Evolutionary conservation across 2,329 filamentous ascomycete genomes (phyloP).

Genomic region (Trematosphaeria pertusa): DNA sequence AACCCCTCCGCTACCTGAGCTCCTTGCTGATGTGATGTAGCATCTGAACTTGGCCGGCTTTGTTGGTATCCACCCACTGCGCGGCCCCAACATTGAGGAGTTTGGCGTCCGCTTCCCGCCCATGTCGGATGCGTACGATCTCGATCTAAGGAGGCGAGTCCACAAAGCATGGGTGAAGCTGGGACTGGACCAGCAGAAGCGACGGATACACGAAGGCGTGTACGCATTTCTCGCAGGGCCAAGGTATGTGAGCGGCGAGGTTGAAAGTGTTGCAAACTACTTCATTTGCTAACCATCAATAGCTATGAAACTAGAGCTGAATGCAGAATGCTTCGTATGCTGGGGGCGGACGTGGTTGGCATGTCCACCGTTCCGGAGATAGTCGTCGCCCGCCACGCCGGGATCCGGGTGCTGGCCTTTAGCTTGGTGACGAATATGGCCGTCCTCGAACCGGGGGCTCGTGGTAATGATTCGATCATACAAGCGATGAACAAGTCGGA

Average conservation of each 20-base stretch:
- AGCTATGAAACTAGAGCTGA: conserved; percentile 71
- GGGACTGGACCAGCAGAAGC: conserved; percentile 52
- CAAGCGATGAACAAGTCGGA: conserved; percentile 58
- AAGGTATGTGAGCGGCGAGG: conserved; percentile 58
- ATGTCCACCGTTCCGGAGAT: conserved; percentile 76
- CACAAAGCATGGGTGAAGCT: conserved; percentile 65
- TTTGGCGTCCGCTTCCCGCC: conserved; percentile 70
- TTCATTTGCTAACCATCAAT: conserved; percentile 16
- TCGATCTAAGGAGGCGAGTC: conserved; percentile 63
- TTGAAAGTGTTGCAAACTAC: conserved; percentile 4
- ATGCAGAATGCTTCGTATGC: conserved; percentile 65
- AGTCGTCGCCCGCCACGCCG: conserved; percentile 68
- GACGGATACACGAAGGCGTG: conserved; percentile 68
- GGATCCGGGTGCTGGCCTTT: conserved; percentile 68
- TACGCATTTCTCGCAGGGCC: conserved; percentile 71
- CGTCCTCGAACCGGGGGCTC: conserved; percentile 64
- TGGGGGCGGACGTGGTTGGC: conserved; percentile 73
- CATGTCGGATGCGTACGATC: conserved; percentile 70
- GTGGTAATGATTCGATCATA: conserved; percentile 64
- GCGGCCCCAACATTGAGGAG: conserved; percentile 67
- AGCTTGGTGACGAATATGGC: conserved; percentile 71
- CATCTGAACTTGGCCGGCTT: conserved; percentile 70
- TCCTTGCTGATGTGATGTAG: conserved; percentile 42
- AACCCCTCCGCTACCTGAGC: neutral
- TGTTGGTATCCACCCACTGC: conserved; percentile 66